Evolutionary conservation across 352 stramenopile genomes (phyloP).

Genomic region (Globisporangium lucens): DNA sequence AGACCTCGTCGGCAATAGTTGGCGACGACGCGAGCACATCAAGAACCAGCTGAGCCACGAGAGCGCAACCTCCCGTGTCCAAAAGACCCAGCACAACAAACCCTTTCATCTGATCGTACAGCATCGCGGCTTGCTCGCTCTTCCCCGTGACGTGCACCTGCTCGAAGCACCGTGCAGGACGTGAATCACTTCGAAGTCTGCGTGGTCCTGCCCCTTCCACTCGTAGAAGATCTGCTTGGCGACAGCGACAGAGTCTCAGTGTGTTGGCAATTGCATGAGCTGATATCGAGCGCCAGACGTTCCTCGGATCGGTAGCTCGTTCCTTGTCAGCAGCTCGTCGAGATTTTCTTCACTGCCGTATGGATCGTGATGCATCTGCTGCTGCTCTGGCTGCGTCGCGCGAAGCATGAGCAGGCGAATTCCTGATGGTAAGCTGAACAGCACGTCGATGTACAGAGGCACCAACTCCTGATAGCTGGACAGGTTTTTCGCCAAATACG

Average conservation of each 20-base stretch:
- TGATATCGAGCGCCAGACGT: conserved; percentile 50
- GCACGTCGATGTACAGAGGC: conserved; percentile 71
- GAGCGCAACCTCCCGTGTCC: conserved; percentile 32
- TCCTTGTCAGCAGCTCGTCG: conserved; percentile 1
- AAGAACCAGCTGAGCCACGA: conserved; percentile 32
- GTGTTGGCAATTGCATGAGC: conserved; percentile 34
- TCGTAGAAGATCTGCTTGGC: conserved; percentile 81
- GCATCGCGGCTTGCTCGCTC: conserved; percentile 23
- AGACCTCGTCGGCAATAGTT: conserved; percentile 20
- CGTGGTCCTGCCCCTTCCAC: conserved; percentile 30
- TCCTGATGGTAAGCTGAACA: conserved; percentile 50
- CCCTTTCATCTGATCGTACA: conserved; percentile 62
- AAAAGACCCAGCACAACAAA: conserved; percentile 46
- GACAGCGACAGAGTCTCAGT: conserved; percentile 65
- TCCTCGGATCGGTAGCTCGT: conserved; percentile 49
- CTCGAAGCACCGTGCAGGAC: conserved; percentile 57
- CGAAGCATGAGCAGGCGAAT: conserved; percentile 42
- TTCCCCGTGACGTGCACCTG: conserved; percentile 27
- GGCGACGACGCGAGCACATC: conserved; percentile 18
- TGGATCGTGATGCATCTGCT: background rate
- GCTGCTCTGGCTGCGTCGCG: background rate
- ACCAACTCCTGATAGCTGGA: conserved; percentile 70
- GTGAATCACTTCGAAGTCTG: conserved; percentile 35
- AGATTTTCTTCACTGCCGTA: conserved; percentile 2
- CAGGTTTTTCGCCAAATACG: conserved; percentile 56